phyloP scores from a whole-genome alignment of 352 stramenopile species.

The Pythium guiyangense region DNA sequence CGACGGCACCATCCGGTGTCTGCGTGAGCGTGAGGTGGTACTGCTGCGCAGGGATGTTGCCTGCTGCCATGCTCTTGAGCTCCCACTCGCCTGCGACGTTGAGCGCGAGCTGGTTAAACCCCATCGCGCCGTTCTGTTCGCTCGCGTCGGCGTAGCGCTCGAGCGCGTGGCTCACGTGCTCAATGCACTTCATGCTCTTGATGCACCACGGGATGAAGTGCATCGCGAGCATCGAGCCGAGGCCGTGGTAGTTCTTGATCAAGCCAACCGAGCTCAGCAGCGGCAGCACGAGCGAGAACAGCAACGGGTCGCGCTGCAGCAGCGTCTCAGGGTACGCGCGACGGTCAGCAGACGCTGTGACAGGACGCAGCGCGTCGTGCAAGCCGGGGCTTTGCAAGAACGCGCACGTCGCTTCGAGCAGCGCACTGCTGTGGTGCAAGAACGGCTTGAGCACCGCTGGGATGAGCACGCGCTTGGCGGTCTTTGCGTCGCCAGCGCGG shows the following conservation, averaged over 20 bases:
- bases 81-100: conserved; percentile 82
- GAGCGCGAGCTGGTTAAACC: conserved; percentile 39
- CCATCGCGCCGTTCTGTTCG: not conserved
- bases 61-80: conserved; percentile 82
- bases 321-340: conserved; percentile 25
- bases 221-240: conserved; percentile 63
- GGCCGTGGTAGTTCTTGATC: conserved; percentile 63
- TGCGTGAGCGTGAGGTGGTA: conserved; percentile 80
- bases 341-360: not conserved
- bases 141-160: conserved; percentile 15
- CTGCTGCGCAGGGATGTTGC: conserved; percentile 84
- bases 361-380: conserved; percentile 14
- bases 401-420: conserved; percentile 47
- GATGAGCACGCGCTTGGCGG: conserved; percentile 37
- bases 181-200: conserved; percentile 57
- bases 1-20: conserved; percentile 51
- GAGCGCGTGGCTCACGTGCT: conserved; percentile 53
- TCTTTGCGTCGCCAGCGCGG: conserved; percentile 17
- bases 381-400: conserved; percentile 38
- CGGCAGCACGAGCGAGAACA: conserved; percentile 61
- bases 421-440: conserved; percentile 55
- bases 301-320: conserved; percentile 39
- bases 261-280: conserved; percentile 60
- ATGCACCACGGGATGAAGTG: conserved; percentile 80
- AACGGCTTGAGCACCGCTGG: conserved; percentile 75